Base-by-base conservation (phyloP, 75 land plant genomes). In the Cryptomeria japonica region DNA sequence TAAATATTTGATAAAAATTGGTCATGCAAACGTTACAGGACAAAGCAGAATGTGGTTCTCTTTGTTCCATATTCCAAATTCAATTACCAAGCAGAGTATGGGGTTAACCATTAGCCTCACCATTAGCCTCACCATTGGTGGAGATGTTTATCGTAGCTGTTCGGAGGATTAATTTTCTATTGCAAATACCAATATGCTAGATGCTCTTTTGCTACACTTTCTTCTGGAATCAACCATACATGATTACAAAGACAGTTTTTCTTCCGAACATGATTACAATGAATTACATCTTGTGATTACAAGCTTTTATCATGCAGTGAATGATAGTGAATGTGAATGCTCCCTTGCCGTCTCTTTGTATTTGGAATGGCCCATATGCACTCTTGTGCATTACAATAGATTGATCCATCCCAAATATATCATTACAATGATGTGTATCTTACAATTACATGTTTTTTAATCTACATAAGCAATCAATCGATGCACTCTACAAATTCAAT, bases 351-450 rank as follows among this genome's bases (percentile, higher is more conserved):
- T 47, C 53, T 51, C n/a, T 68, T 25, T 28, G 4, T 22, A 31
- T 10, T 72, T 72, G 75, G 34, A 72, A 72, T 72, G 31, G 34
- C 31, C 34, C 75, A 31, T 72, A 32, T 34, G 77, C 77, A 73
- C 77, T 73, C 77, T 73, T 12, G 15, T 73, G 36, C 37, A 73
- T 73, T 73, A 34, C 77, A 73, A 73, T 19, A 73, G 76, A 72
- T 36, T 72, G 77, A 37, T 73, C 34, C 77, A 32, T 73, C 37
- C 77, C 15, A 73, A 73, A 73, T 13, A 32, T 73, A 34, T 73
- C 37, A 73, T 73, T 73, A 73, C 77, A 73, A 73, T 73, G 77
- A 32, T 73, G 77, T 73, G 37, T 73, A 73, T 34, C 37, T 73
- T 73, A 73, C 34, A 73, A 34, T 73, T 73, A 73, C 77, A 73